Base-by-base conservation (phyloP, 2,329 filamentous ascomycete species). In the Aspergillus luchuensis region DNA sequence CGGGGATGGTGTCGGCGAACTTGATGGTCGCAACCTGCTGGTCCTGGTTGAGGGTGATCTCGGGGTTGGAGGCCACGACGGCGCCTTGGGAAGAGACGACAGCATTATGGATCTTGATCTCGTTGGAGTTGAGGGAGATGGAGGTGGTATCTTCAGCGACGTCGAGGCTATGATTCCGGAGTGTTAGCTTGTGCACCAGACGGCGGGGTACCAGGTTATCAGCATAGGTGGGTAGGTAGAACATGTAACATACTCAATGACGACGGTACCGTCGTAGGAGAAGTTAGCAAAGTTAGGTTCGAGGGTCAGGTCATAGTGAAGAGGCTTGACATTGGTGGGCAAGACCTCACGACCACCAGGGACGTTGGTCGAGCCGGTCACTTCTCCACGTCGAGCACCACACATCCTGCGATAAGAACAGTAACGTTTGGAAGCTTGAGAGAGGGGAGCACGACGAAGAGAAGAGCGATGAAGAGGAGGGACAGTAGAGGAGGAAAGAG, bases 261-360 rank as follows among this genome's bases (percentile, higher is more conserved):
- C 79, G 56, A 97, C 92, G 10, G 84, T 89, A 66, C 94, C 94
- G 61, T 94, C 86, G 75, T 94, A 98, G 65, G 87, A 92, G 78
- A 95, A 92, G 66, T 89, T 92, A 69, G 90, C 85, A 69, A 98
- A 91, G 80, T 97, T 87, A 57, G 94, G 92, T 80, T 98, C 95
- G 64, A 98, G 84, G 1, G 91, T 95, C 69, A 98, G 80, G 76
- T 96, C 87, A 79, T 98, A 98, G 80, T 98, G 92, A 41, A 84
- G 80, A n/a, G 94, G 93, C 76, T 94, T 90, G 71, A 97, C 92
- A 73, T 97, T 96, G 78, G 89, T 88, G 56, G 94, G 95, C 69
- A 98, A 84, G 66, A 98, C 89, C 81, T 96, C 90, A 70, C 94
- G 89, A 66, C 86, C 87, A 68, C 85, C 84, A 56, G 84, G 78